Percentiles rank a stretch among this genome's conserved stretches.
Conservation (phyloP, 2,329 filamentous ascomycete genomes). For the Orbilia ellipsospora region DNA sequence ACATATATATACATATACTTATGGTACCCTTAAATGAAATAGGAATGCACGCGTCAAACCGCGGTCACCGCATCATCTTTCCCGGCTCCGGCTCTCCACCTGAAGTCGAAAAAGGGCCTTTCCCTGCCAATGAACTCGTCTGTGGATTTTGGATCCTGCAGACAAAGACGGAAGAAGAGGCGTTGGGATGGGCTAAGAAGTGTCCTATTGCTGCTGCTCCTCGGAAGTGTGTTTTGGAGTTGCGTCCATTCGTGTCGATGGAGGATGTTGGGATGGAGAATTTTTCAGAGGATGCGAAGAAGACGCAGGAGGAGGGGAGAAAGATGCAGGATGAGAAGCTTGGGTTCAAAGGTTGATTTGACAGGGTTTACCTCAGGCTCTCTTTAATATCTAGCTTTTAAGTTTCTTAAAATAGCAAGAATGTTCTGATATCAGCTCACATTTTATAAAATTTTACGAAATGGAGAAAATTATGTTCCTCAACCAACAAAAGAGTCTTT, state of each 20-base stretch:
- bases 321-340: slow-evolving; percentile 28
- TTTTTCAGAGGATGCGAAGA: slow-evolving; percentile 34
- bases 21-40: not conserved
- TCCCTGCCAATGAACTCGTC: slow-evolving; percentile 40
- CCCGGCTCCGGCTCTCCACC: slow-evolving; percentile 15
- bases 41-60: slow-evolving; percentile 48
- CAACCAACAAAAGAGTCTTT: no score
- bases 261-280: slow-evolving; percentile 29
- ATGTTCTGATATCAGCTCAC: no score
- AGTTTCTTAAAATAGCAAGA: no score
- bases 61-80: slow-evolving; percentile 35
- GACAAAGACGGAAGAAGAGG: slow-evolving; percentile 42
- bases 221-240: slow-evolving; percentile 23
- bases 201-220: slow-evolving; percentile 36
- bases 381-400: no score
- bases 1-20: not conserved
- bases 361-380: not conserved
- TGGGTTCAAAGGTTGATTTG: slow-evolving; percentile 21
- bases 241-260: slow-evolving; percentile 41
- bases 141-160: slow-evolving; percentile 48
- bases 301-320: slow-evolving; percentile 27
- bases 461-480: not conserved
- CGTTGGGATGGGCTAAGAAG: slow-evolving; percentile 40
- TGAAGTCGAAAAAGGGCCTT: slow-evolving; percentile 28
- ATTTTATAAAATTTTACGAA: not conserved